Conservation (phyloP, 1,139 yeast species). For the Taiozyma sp. region DNA sequence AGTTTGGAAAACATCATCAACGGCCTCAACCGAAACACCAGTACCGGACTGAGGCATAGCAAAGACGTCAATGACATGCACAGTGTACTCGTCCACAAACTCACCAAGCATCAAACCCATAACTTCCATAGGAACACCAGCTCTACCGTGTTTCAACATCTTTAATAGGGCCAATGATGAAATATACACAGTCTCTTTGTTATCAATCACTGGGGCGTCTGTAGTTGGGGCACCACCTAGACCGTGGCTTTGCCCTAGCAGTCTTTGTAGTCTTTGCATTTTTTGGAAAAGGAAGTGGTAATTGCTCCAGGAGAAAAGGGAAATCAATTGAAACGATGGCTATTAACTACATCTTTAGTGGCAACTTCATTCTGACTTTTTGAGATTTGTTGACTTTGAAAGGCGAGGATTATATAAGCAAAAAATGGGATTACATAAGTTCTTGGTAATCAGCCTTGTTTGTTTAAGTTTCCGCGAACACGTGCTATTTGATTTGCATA, state of each 20-base stretch:
- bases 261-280: slow-evolving; percentile 76
- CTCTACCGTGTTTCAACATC: slow-evolving; percentile 97
- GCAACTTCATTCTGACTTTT: not conserved
- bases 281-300: not conserved
- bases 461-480: not conserved
- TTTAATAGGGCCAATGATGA: slow-evolving; percentile 92
- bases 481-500: not conserved
- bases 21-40: slow-evolving; percentile 98
- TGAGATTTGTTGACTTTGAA: not conserved
- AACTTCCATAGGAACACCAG: slow-evolving; percentile 99
- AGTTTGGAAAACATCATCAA: slow-evolving; percentile 97
- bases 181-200: slow-evolving; percentile 93
- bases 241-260: slow-evolving; percentile 59
- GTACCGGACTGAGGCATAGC: slow-evolving; percentile 99
- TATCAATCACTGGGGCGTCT: slow-evolving; percentile 85
- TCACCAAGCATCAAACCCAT: slow-evolving; percentile 99
- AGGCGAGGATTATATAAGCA: not conserved
- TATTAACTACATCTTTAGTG: not conserved
- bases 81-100: slow-evolving; percentile 95
- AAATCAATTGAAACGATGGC: not conserved
- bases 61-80: slow-evolving; percentile 95
- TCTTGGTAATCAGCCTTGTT: not conserved
- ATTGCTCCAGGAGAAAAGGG: not conserved
- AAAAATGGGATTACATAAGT: not conserved
- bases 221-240: slow-evolving; percentile 52